These are phyloP conservation scores for Globisporangium heterothallicum DNA, from an alignment of 352 stramenopile species.

Conservation along the genomic window DNA sequence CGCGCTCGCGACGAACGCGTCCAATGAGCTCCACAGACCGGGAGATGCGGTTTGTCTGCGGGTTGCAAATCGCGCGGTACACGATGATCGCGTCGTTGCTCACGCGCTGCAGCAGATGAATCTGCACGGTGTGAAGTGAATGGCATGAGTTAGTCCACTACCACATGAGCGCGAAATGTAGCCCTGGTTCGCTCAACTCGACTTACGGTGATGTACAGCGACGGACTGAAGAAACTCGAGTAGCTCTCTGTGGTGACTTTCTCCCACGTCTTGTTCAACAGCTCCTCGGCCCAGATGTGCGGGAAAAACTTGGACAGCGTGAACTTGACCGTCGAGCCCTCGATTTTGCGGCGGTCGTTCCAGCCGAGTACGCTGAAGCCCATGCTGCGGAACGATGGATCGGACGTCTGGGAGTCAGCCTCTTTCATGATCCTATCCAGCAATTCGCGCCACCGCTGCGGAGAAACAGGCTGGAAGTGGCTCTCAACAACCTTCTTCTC, in stretches of 20 bases:
- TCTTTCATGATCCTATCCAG: slow-evolving; percentile 25
- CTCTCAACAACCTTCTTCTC: slow-evolving; percentile 27
- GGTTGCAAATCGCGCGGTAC: slow-evolving; percentile 46
- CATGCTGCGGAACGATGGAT: slow-evolving; percentile 25
- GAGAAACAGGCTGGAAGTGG: slow-evolving; percentile 24
- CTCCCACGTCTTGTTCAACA: slow-evolving; percentile 39
- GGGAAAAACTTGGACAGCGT: slow-evolving; percentile 46
- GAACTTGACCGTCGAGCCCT: slow-evolving; percentile 38
- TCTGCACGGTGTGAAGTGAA: slow-evolving; percentile 13
- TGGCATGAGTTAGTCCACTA: not conserved
- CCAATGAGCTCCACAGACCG: slow-evolving; percentile 42
- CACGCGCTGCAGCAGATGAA: slow-evolving; percentile 41
- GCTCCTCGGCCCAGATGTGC: slow-evolving; percentile 32
- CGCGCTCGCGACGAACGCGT: slow-evolving; percentile 30
- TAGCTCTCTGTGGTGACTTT: slow-evolving; percentile 37
- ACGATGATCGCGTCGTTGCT: slow-evolving; percentile 43
- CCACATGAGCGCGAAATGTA: too few species aligned
- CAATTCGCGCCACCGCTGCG: slow-evolving; percentile 29
- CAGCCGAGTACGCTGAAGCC: slow-evolving; percentile 42
- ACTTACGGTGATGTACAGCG: slow-evolving; percentile 35
- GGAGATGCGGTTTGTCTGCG: slow-evolving; percentile 29
- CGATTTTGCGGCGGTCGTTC: slow-evolving; percentile 32
- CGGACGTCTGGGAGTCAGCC: slow-evolving; percentile 23
- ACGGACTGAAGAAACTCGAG: slow-evolving; percentile 42
- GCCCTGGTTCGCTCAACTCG: too few species aligned